Evolutionary conservation across 176 grass and related monocot species (phyloP).

Genomic region (Puya raimondii): DNA sequence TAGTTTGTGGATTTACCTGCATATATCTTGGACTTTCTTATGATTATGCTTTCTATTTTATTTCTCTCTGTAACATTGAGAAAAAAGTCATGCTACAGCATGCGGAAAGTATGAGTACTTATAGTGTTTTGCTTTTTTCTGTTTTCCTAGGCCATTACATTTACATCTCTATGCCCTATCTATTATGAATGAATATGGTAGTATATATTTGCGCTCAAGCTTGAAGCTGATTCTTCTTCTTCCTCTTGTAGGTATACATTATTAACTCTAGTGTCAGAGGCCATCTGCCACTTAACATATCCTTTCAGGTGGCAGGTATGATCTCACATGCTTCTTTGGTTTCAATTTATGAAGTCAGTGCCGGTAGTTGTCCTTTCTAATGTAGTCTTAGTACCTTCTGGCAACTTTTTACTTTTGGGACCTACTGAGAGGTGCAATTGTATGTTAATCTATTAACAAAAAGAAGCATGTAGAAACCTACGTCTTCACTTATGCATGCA

Average conservation of each 20-base stretch:
- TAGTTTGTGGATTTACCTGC: no score
- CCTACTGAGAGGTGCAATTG: no score
- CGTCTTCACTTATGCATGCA: not conserved
- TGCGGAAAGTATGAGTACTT: not conserved
- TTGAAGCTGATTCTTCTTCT: not conserved
- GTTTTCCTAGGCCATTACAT: not conserved
- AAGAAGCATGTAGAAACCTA: no score
- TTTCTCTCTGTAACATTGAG: not conserved
- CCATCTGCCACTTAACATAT: slow-evolving; percentile 99
- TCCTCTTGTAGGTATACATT: slow-evolving; percentile 53
- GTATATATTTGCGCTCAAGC: not conserved
- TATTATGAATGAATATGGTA: not conserved
- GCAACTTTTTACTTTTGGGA: no score
- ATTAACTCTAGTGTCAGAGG: slow-evolving; percentile 93
- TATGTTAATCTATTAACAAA: no score
- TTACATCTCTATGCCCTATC: not conserved
- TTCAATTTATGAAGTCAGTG: no score
- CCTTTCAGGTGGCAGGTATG: slow-evolving; percentile 97
- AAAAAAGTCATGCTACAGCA: not conserved
- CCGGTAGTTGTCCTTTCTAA: no score
- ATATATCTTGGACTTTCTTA: not conserved
- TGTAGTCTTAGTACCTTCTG: no score
- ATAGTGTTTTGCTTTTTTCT: not conserved
- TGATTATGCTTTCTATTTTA: not conserved
- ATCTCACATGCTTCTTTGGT: slow-evolving; percentile 10